Conservation (phyloP, 257 asterid species). For the Lycium ferocissimum region DNA sequence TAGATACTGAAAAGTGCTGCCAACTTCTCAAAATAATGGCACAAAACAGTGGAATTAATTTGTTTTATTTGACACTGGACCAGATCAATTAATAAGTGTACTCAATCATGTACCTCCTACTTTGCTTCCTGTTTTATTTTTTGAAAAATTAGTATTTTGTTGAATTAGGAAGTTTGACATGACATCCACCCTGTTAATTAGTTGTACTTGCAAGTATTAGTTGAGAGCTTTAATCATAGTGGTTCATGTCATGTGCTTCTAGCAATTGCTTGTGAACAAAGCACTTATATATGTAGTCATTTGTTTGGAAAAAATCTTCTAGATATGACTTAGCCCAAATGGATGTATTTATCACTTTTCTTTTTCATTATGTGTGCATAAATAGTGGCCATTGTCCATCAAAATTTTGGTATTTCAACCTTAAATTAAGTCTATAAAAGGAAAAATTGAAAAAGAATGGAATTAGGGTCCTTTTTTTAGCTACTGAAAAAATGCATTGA, state of each 20-base stretch:
- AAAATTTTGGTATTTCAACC: neutral
- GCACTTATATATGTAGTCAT: neutral
- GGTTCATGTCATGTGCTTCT: conserved; percentile 11
- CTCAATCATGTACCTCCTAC: neutral
- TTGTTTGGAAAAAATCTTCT: neutral
- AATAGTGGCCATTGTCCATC: neutral
- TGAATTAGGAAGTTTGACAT: conserved; percentile 14
- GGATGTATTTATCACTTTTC: neutral
- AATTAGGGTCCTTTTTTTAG: neutral
- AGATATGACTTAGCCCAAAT: neutral
- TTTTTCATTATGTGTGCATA: neutral
- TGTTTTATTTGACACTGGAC: conserved; percentile 27
- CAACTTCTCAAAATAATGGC: conserved; percentile 8
- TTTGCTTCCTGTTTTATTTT: neutral
- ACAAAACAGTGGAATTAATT: neutral
- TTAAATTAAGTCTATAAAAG: neutral
- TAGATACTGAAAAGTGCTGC: neutral
- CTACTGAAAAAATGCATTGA: neutral
- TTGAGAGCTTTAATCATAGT: conserved; percentile 5
- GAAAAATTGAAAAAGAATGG: neutral
- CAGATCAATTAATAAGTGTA: neutral
- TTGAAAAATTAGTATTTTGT: neutral
- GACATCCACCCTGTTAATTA: conserved; percentile 21
- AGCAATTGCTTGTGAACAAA: neutral
- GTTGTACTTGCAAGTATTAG: conserved; percentile 22